Conservation (phyloP, 73 alveolate species). For the Breviolum minutum region DNA sequence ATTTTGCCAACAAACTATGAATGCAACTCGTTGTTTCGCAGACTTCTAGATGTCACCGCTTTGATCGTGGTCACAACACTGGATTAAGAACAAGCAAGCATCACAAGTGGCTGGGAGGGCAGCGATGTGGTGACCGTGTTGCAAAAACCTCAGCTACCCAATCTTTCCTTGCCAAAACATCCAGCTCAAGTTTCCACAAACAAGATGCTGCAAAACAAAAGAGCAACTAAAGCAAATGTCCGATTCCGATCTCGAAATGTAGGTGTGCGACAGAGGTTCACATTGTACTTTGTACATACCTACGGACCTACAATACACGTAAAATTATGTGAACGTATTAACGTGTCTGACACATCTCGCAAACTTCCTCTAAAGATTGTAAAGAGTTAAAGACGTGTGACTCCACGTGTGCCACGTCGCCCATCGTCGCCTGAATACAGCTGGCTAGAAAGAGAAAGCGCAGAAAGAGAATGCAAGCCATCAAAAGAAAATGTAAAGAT, state of each 20-base stretch:
- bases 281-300: too few relatives aligned
- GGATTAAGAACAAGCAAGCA: too few relatives aligned
- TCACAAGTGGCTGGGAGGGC: not conserved
- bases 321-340: too few relatives aligned
- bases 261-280: too few relatives aligned
- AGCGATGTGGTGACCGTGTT: conserved; percentile 79
- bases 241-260: not conserved
- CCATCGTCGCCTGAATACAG: conserved; percentile 50
- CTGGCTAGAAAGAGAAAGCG: not conserved
- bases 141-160: conserved; percentile 56
- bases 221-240: not conserved
- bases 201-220: not conserved
- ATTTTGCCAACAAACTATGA: not conserved
- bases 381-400: not conserved
- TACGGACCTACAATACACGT: too few relatives aligned
- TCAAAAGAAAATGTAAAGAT: not conserved
- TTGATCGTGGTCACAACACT: not conserved
- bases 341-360: too few relatives aligned
- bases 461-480: not conserved
- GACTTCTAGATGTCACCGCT: not conserved
- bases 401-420: conserved; percentile 87
- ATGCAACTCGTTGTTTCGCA: not conserved
- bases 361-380: too few relatives aligned
- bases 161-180: too few relatives aligned
- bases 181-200: not conserved